phyloP scores from a whole-genome alignment of 139 green algal species.

The Diplosphaera chodatii region DNA sequence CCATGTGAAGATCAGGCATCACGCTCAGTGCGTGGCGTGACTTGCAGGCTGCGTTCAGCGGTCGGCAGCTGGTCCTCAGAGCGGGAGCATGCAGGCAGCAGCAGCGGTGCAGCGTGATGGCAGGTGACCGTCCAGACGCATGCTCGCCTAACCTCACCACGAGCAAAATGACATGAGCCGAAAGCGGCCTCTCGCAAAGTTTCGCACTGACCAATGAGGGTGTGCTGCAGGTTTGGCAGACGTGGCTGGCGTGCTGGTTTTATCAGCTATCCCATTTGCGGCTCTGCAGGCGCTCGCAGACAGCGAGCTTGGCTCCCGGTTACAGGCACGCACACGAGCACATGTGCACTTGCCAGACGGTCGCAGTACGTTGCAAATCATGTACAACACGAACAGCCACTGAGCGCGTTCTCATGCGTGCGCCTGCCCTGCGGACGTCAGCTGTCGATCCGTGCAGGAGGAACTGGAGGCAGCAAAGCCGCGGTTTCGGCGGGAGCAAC shows the following conservation, averaged over 20 bases:
- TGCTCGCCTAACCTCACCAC: too few species aligned
- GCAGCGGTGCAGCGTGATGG: not conserved
- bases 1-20: too few species aligned
- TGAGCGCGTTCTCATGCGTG: too few species aligned
- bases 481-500: conserved; percentile 3
- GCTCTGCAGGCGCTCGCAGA: conserved; percentile 38
- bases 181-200: too few species aligned
- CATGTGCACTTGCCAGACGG: too few species aligned
- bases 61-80: not conserved
- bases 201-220: not conserved
- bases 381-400: too few species aligned
- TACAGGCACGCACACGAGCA: too few species aligned
- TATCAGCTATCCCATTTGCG: conserved; percentile 31
- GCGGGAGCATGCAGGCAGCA: not conserved
- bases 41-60: not conserved
- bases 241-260: conserved; percentile 24
- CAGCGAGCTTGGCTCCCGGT: conserved; percentile 23
- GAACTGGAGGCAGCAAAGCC: conserved; percentile 19
- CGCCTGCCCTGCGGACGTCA: too few species aligned
- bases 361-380: too few species aligned
- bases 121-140: too few species aligned
- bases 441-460: too few species aligned
- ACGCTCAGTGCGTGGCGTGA: not conserved
- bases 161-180: too few species aligned
- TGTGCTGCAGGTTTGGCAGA: conserved; percentile 13